Evolutionary conservation across 805 yeast genomes (phyloP).

Genomic region (Kurtzmaniella fragi): DNA sequence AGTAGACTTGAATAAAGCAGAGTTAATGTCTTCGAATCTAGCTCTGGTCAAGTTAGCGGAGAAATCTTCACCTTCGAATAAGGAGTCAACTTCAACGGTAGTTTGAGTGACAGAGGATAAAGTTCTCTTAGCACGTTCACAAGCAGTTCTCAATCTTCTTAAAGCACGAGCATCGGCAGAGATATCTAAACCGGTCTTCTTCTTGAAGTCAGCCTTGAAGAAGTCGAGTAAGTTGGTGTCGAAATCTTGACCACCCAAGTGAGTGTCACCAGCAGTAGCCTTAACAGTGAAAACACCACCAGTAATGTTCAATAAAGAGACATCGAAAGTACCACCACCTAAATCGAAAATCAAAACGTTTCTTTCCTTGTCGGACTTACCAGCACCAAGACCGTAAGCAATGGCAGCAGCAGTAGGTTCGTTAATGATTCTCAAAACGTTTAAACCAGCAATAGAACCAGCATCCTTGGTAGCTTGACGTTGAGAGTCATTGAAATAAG

Average conservation of each 20-base stretch:
- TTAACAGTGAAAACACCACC: conserved; percentile 96
- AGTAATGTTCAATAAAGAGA: conserved; percentile 82
- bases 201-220: conserved; percentile 44
- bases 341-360: conserved; percentile 88
- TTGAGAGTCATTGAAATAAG: conserved; percentile 47
- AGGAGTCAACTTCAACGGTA: conserved; percentile 46
- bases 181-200: conserved; percentile 43
- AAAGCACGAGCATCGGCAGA: conserved; percentile 45
- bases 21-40: conserved; percentile 46
- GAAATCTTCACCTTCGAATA: conserved; percentile 47
- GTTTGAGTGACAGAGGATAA: conserved; percentile 46
- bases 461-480: conserved; percentile 50
- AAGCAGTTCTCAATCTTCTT: conserved; percentile 48
- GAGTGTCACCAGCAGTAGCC: conserved; percentile 68
- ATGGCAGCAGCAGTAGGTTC: conserved; percentile 89
- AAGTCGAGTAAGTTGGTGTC: conserved; percentile 46
- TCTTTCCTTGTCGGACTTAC: conserved; percentile 48
- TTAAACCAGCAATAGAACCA: conserved; percentile 47
- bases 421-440: conserved; percentile 45
- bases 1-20: conserved; percentile 46
- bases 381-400: conserved; percentile 91
- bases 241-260: conserved; percentile 50
- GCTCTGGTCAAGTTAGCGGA: conserved; percentile 47
- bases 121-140: conserved; percentile 50
- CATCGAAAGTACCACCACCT: conserved; percentile 99